Evolutionary conservation across 1,284 basidiomycete species (phyloP).

Genomic region (Sanghuangporus weigelae): DNA sequence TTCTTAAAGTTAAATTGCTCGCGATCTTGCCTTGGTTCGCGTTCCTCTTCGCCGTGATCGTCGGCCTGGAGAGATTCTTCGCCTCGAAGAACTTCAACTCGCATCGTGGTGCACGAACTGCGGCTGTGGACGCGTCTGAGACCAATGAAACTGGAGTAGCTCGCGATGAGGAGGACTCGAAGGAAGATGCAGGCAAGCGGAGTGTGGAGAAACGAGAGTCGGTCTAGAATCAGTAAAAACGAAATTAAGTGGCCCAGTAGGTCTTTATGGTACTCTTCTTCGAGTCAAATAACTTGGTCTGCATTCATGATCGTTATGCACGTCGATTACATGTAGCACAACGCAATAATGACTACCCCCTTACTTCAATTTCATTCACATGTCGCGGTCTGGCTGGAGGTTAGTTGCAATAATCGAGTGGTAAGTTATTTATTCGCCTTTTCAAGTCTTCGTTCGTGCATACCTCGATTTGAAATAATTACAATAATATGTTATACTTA

Average conservation of each 20-base stretch:
- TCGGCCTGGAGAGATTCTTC: slow-evolving; percentile 30
- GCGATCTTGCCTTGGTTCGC: slow-evolving; percentile 48
- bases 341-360: too few species aligned
- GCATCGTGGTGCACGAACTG: not conserved
- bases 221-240: not conserved
- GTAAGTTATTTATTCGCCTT: too few species aligned
- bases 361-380: too few species aligned
- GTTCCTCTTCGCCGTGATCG: slow-evolving; percentile 35
- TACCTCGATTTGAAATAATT: too few species aligned
- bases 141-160: not conserved
- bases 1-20: slow-evolving; percentile 35
- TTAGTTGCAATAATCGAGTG: too few species aligned
- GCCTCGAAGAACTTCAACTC: not conserved
- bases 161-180: not conserved
- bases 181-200: not conserved
- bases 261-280: not conserved
- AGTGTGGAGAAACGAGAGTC: not conserved
- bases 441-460: too few species aligned
- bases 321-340: too few species aligned
- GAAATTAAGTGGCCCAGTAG: not conserved
- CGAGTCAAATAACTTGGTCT: too few species aligned
- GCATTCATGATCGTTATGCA: too few species aligned
- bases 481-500: too few species aligned
- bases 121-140: not conserved
- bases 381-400: too few species aligned